These are phyloP conservation scores for Aciculoconidium aculeatum DNA, from an alignment of 805 yeast genomes.

Conservation along the genomic window DNA sequence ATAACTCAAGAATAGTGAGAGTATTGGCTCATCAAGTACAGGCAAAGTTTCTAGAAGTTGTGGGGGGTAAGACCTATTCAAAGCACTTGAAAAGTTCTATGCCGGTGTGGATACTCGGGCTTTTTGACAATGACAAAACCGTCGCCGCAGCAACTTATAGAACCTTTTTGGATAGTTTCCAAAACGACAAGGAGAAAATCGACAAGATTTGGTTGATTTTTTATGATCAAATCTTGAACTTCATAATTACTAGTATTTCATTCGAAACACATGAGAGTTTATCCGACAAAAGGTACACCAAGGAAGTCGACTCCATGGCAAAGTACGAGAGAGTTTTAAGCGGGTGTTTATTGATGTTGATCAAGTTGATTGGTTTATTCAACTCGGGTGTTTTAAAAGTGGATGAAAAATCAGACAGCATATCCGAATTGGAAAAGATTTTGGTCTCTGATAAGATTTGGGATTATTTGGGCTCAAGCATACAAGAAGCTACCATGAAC, in stretches of 20 bases:
- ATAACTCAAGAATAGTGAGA: constrained; percentile 63
- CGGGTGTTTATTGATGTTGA: constrained; percentile 45
- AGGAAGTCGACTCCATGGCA: constrained; percentile 57
- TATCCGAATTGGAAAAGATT: constrained; percentile 8
- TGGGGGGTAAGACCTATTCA: constrained; percentile 50
- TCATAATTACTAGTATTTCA: constrained; percentile 45
- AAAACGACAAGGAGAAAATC: constrained; percentile 44
- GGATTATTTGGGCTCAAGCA: constrained; percentile 24
- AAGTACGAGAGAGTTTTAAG: constrained; percentile 57
- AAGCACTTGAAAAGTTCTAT: constrained; percentile 66
- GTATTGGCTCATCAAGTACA: constrained; percentile 59
- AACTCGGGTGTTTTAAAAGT: constrained; percentile 11
- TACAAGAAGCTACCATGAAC: constrained; percentile 21
- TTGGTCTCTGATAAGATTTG: constrained; percentile 24
- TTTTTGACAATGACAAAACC: constrained; percentile 61
- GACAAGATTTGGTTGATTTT: constrained; percentile 55
- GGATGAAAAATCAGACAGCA: constrained; percentile 7
- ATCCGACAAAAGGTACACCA: constrained; percentile 68
- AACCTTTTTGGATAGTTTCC: constrained; percentile 50
- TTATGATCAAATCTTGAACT: constrained; percentile 48
- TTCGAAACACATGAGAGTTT: constrained; percentile 58
- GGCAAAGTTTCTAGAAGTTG: constrained; percentile 38
- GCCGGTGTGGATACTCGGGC: constrained; percentile 69
- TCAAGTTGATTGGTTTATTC: constrained; percentile 18
- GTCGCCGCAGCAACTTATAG: constrained; percentile 48